Conservation (phyloP, 306 rosid species). For the Prunus campanulata region DNA sequence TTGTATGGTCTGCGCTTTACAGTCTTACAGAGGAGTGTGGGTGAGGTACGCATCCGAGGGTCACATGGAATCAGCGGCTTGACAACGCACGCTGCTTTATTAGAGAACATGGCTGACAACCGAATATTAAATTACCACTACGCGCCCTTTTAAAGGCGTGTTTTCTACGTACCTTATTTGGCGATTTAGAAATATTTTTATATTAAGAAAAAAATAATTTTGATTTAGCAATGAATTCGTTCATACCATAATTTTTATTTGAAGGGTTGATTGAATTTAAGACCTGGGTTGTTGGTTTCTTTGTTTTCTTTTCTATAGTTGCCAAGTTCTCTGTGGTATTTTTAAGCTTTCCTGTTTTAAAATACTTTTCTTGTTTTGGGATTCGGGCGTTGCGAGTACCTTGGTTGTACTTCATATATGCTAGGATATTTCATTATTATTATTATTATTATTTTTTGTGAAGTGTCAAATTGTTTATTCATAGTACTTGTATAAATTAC, state of each 20-base stretch:
- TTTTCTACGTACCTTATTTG: neutral
- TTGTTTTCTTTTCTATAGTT: neutral
- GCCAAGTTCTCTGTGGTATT: neutral
- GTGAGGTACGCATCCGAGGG: constrained; percentile 17
- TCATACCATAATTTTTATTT: too few species aligned
- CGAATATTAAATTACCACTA: constrained; percentile 4
- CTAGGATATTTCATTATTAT: neutral
- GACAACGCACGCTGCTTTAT: constrained; percentile 34
- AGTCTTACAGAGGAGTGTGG: neutral
- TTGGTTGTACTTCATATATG: constrained; percentile 17
- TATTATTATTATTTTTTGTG: neutral
- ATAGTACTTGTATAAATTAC: too few species aligned
- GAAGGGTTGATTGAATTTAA: neutral
- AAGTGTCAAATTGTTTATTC: neutral
- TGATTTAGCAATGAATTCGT: neutral
- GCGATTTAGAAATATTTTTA: neutral
- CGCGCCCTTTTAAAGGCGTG: neutral
- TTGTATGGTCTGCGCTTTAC: neutral
- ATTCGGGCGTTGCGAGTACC: neutral
- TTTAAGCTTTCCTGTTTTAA: neutral
- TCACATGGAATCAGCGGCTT: constrained; percentile 39
- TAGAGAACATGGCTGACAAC: constrained; percentile 29
- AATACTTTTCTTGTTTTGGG: neutral
- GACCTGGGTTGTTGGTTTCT: neutral
- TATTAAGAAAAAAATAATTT: neutral